These are phyloP conservation scores for Coffea humblotiana DNA, from an alignment of 305 asterid genomes.

Conservation along the genomic window DNA sequence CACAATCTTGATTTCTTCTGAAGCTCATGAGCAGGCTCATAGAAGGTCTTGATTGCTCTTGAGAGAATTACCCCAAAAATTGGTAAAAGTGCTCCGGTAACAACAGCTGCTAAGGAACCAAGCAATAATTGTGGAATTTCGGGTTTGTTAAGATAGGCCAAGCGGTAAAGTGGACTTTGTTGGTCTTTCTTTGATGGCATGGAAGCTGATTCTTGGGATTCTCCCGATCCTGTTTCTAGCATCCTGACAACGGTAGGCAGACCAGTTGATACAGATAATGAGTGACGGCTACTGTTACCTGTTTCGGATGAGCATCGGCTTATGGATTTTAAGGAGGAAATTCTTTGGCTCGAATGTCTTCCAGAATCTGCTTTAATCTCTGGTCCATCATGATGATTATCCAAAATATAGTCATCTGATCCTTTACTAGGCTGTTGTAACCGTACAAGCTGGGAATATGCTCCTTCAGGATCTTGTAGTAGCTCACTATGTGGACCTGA, in stretches of 20 bases:
- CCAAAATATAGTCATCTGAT: slow-evolving; percentile 31
- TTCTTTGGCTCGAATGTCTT: slow-evolving; percentile 52
- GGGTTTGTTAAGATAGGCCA: slow-evolving; percentile 55
- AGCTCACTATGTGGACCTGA: slow-evolving; percentile 70
- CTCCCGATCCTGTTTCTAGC: slow-evolving; percentile 31
- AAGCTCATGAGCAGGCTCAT: slow-evolving; percentile 52
- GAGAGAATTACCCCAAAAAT: slow-evolving; percentile 58
- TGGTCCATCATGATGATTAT: slow-evolving; percentile 40
- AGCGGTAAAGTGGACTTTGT: slow-evolving; percentile 40
- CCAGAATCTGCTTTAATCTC: slow-evolving; percentile 40
- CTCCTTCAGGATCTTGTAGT: slow-evolving; percentile 72
- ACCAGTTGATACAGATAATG: slow-evolving; percentile 56
- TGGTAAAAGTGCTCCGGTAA: slow-evolving; percentile 61
- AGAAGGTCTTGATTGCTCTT: slow-evolving; percentile 49
- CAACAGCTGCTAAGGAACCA: slow-evolving; percentile 59
- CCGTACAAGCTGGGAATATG: slow-evolving; percentile 72
- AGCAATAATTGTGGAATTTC: slow-evolving; percentile 49
- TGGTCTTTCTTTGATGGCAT: slow-evolving; percentile 20
- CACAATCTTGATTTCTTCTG: slow-evolving; percentile 55
- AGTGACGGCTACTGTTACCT: slow-evolving; percentile 63
- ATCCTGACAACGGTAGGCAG: slow-evolving; percentile 41
- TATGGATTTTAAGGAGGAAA: slow-evolving; percentile 54
- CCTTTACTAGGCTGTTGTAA: slow-evolving; percentile 63
- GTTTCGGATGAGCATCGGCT: slow-evolving; percentile 62
- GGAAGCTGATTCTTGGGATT: slow-evolving; percentile 11